These are phyloP conservation scores for Lactifluus pinguis DNA, from an alignment of 768 basidiomycete species.

Conservation along the genomic window DNA sequence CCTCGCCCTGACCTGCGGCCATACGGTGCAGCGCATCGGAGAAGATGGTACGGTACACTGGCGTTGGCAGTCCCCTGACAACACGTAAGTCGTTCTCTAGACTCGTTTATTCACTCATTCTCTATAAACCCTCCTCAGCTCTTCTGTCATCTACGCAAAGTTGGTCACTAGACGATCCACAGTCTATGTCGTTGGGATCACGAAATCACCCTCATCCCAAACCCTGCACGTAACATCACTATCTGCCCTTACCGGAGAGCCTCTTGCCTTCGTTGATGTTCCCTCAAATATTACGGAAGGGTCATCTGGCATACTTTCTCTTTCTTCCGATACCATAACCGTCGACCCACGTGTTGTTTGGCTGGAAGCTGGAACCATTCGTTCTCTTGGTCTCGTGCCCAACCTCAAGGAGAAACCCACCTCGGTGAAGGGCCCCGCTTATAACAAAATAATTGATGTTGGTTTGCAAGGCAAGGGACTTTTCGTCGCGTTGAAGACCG, in stretches of 20 bases:
- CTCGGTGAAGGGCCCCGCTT: slow-evolving; percentile 35
- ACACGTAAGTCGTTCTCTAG: slow-evolving; percentile 39
- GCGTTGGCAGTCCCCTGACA: slow-evolving; percentile 65
- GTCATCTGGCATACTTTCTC: slow-evolving; percentile 30
- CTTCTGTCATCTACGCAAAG: slow-evolving; percentile 53
- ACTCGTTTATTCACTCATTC: background rate
- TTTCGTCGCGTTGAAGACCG: slow-evolving; percentile 48
- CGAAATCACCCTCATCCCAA: slow-evolving; percentile 39
- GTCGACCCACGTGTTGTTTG: slow-evolving; percentile 36
- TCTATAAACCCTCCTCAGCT: slow-evolving; percentile 33
- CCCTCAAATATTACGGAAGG: slow-evolving; percentile 39
- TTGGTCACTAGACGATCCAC: slow-evolving; percentile 44
- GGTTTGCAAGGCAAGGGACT: slow-evolving; percentile 47
- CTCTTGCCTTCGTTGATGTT: slow-evolving; percentile 41
- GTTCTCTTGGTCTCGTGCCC: slow-evolving; percentile 43
- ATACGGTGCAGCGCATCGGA: slow-evolving; percentile 45
- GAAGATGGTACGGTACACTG: slow-evolving; percentile 49
- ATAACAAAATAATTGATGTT: slow-evolving; percentile 50
- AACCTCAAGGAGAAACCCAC: slow-evolving; percentile 40
- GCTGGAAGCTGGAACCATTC: slow-evolving; percentile 45
- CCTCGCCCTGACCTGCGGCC: slow-evolving; percentile 52
- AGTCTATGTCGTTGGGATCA: slow-evolving; percentile 47
- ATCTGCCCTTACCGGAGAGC: slow-evolving; percentile 41
- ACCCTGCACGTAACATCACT: slow-evolving; percentile 62
- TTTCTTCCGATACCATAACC: slow-evolving; percentile 21